phyloP scores from a whole-genome alignment of 768 basidiomycete genomes.

The Phallus indusiatus region DNA sequence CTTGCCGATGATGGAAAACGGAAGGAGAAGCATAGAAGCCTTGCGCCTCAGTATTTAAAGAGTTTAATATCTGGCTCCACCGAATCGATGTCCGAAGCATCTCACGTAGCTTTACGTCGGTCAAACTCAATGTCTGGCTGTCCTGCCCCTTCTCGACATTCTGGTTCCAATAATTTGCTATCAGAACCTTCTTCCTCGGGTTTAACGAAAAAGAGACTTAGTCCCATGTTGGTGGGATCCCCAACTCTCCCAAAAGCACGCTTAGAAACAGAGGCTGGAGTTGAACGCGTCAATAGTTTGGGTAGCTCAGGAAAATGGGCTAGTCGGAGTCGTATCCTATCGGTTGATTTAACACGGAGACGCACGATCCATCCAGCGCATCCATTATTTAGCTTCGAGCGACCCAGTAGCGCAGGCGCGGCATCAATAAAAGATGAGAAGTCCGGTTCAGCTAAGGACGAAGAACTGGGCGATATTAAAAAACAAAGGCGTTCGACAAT shows the following conservation, averaged over 20 bases:
- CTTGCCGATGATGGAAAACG: not conserved
- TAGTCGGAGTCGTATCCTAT: constrained; percentile 1
- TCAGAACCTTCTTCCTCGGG: not conserved
- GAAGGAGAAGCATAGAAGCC: not conserved
- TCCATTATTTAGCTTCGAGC: constrained; percentile 9
- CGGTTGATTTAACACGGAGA: constrained; percentile 1
- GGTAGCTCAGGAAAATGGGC: constrained; percentile 8
- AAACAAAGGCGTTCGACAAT: not conserved
- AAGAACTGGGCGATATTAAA: not conserved
- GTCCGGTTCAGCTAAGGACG: not conserved
- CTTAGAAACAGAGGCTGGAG: not conserved
- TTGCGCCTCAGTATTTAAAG: constrained; percentile 4
- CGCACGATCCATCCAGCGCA: not conserved
- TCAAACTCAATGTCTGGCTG: not conserved
- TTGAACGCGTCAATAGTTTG: constrained; percentile 3
- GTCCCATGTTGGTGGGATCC: constrained; percentile 1
- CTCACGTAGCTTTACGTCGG: not conserved
- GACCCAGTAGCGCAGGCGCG: constrained; percentile 4
- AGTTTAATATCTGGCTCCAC: not conserved
- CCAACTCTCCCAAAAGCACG: constrained; percentile 2
- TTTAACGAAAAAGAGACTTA: constrained; percentile 1
- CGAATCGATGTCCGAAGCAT: not conserved
- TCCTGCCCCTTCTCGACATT: not conserved
- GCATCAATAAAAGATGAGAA: not conserved
- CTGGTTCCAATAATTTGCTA: not conserved